Evolutionary conservation across 495 filamentous ascomycete genomes (phyloP).

Genomic region (Aspergillus bridgeri): DNA sequence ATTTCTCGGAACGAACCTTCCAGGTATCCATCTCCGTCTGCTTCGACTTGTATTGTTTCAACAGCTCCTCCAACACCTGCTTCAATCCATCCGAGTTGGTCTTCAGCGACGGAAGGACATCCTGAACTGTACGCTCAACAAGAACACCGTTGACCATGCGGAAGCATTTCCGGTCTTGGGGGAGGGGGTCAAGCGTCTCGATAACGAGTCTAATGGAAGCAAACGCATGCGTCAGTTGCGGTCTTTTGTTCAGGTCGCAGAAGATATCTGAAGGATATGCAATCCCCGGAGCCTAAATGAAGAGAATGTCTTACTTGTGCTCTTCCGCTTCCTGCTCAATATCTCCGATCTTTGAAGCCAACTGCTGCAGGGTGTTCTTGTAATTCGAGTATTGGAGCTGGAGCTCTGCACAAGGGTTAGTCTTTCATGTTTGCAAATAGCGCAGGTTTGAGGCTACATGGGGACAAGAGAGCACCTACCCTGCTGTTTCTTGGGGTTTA

Average conservation of each 20-base stretch:
- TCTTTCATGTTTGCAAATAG: constrained; percentile 14
- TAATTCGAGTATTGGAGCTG: constrained; percentile 91
- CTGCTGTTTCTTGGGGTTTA: constrained; percentile 74
- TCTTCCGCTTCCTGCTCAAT: constrained; percentile 96
- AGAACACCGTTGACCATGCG: constrained; percentile 97
- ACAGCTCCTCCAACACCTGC: constrained; percentile 90
- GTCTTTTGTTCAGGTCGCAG: neutral
- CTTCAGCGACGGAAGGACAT: constrained; percentile 84
- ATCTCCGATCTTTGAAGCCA: constrained; percentile 94
- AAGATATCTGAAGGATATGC: neutral
- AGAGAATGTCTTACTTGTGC: constrained; percentile 78
- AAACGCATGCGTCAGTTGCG: constrained; percentile 14
- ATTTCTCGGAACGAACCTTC: constrained; percentile 65
- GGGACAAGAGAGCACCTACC: constrained; percentile 47
- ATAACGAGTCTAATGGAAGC: constrained; percentile 72
- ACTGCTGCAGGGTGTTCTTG: constrained; percentile 90
- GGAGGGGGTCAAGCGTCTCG: constrained; percentile 83
- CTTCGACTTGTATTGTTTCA: constrained; percentile 96
- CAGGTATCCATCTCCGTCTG: constrained; percentile 95
- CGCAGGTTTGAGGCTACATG: constrained; percentile 16
- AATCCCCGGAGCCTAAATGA: neutral
- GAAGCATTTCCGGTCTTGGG: constrained; percentile 90
- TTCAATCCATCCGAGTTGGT: constrained; percentile 95
- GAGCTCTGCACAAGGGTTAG: constrained; percentile 62
- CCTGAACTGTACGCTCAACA: constrained; percentile 87